Evolutionary conservation across 805 yeast genomes (phyloP), one percentile per base, ranked within the genome.

Genomic region (Candida pseudofarinosa): DNA sequence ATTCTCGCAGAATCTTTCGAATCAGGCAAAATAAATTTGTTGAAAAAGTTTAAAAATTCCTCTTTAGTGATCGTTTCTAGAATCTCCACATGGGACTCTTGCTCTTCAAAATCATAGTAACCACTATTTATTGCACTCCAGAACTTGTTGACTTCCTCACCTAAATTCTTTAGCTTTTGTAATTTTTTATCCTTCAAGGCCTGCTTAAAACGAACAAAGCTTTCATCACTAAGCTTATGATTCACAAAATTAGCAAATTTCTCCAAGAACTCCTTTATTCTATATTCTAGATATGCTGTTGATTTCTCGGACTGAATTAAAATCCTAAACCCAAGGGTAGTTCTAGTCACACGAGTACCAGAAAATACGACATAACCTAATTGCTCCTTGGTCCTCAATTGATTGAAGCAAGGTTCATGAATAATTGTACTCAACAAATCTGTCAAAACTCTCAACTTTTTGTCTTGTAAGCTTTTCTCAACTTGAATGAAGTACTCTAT

Each of bases 341-440:
- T 83, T 56, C 95, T 77, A 3, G 87, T 77, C 46, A 74, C 73
- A 47, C 84, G 70, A 19, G 76, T 67, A 0, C 95, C 86, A 35
- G 93, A 81, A 58, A 88, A 88, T 0, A 91, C 99, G 48, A 91
- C 89, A 56, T 91, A 91, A 2, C 99, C 99, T 26, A 91, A 73
- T 62, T 93, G 98, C 65, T 91, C 98, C 54, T 88, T 84, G 4
- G 99, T 91, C 63, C 99, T 78, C 44, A 91, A 73, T 48, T 85
- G 85, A 56, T 88, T 83, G 64, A 91, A 93, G 44, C 91, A 85
- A 3, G 97, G 97, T 59, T 91, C 97, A 51, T 77, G 80, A 39
- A 85, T 69, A 48, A 89, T 75, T 47, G 86, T 91, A 0, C 85
- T 77, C 37, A 88, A 63, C 40, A 91, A 64, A 39, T 83, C 88